Conservation (phyloP, 352 stramenopile genomes). For the Globisporangium paddicum region DNA sequence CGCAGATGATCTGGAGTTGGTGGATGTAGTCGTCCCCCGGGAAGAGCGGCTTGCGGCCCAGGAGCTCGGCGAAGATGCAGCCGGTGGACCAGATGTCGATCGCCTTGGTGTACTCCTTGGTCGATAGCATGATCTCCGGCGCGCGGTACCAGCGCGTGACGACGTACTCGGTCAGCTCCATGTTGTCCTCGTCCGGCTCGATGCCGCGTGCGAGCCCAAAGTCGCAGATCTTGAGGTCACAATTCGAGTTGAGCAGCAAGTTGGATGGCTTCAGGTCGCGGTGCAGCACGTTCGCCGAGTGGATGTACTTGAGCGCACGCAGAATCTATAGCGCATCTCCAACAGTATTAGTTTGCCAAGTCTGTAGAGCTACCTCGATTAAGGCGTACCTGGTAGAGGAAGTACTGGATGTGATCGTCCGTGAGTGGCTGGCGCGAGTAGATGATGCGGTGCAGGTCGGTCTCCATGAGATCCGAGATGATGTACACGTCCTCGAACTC, state of each 20-base stretch:
- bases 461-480: conserved; percentile 98
- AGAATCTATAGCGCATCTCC: conserved; percentile 81
- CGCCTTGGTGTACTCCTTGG: conserved; percentile 94
- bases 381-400: conserved; percentile 80
- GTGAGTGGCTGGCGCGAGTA: conserved; percentile 93
- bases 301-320: conserved; percentile 92
- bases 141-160: conserved; percentile 90
- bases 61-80: conserved; percentile 93
- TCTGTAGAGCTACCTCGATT: not conserved
- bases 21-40: conserved; percentile 99
- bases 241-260: conserved; percentile 94
- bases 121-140: conserved; percentile 96
- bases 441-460: conserved; percentile 97
- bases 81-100: conserved; percentile 96
- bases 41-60: conserved; percentile 90
- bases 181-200: conserved; percentile 81
- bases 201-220: conserved; percentile 88
- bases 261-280: conserved; percentile 98
- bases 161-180: conserved; percentile 90
- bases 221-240: conserved; percentile 88
- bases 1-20: conserved; percentile 96
- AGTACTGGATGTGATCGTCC: conserved; percentile 93
- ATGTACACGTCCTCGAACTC: conserved; percentile 98
- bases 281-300: conserved; percentile 93
- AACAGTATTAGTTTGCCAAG: not conserved